Conservation (phyloP, 2,329 filamentous ascomycete species). For the Paecilomyces fulvus region DNA sequence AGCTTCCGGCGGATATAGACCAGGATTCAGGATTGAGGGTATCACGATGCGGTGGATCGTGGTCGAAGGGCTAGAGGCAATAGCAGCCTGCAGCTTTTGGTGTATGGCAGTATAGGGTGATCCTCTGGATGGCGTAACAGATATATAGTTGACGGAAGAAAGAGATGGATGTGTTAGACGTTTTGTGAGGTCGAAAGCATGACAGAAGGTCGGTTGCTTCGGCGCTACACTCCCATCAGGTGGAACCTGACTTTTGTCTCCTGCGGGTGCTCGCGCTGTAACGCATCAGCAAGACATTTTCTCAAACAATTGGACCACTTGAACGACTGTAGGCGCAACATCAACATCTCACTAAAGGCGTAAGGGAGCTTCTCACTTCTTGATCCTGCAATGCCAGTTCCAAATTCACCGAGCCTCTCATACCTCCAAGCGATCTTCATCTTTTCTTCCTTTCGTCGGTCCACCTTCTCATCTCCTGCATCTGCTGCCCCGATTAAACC, state of each 20-base stretch:
- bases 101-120: conserved; percentile 60
- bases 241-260: conserved; percentile 38
- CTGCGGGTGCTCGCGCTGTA: conserved; percentile 18
- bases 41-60: conserved; percentile 73
- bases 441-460: conserved; percentile 51
- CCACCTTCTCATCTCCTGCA: conserved; percentile 34
- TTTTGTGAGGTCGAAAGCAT: conserved; percentile 64
- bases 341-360: conserved; percentile 15
- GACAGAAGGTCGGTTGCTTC: conserved; percentile 50
- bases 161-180: conserved; percentile 51
- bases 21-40: conserved; percentile 80
- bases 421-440: conserved; percentile 99
- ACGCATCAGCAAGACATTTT: conserved; percentile 8
- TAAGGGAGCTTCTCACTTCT: conserved; percentile 47
- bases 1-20: conserved; percentile 63
- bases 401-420: conserved; percentile 68
- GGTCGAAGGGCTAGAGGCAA: conserved; percentile 50
- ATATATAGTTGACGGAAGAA: conserved; percentile 46
- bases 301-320: not conserved
- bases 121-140: conserved; percentile 29
- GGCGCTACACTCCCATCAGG: conserved; percentile 9
- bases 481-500: conserved; percentile 52
- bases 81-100: conserved; percentile 45
- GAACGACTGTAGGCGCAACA: not conserved
- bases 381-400: conserved; percentile 43